A percentile compares a stretch with the other conserved stretches of the same genome.
Conservation (phyloP, 441 rosid species). For the Cnidoscolus chayamansa region DNA sequence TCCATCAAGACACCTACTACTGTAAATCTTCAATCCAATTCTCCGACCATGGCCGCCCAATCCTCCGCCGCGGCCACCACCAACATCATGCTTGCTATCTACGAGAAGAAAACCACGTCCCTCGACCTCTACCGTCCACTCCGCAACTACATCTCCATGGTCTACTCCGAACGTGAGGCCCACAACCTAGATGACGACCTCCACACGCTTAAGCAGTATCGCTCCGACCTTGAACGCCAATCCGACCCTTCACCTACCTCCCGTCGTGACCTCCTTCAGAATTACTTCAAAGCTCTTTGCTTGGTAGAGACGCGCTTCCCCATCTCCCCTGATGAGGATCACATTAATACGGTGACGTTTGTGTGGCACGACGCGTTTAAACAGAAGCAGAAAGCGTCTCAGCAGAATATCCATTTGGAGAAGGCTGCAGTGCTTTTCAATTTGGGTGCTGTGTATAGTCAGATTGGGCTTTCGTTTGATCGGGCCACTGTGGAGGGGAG, state of each 20-base stretch:
- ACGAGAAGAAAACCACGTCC: slow-evolving; percentile 78
- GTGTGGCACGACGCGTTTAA: slow-evolving; percentile 88
- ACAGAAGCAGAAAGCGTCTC: slow-evolving; percentile 73
- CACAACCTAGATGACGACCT: slow-evolving; percentile 91
- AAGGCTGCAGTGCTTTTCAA: slow-evolving; percentile 88
- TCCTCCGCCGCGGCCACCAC: slow-evolving; percentile 43
- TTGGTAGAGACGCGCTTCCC: slow-evolving; percentile 95
- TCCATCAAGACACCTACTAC: not conserved
- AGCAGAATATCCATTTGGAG: slow-evolving; percentile 87
- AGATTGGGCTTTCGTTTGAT: slow-evolving; percentile 76
- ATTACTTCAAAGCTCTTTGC: slow-evolving; percentile 71
- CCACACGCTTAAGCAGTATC: slow-evolving; percentile 58
- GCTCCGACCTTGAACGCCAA: slow-evolving; percentile 75
- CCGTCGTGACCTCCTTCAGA: slow-evolving; percentile 74
- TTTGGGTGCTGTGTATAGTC: slow-evolving; percentile 76
- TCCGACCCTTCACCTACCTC: slow-evolving; percentile 66
- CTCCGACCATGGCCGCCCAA: slow-evolving; percentile 36
- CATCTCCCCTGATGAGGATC: slow-evolving; percentile 76
- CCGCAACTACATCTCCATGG: slow-evolving; percentile 67
- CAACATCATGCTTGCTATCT: slow-evolving; percentile 86
- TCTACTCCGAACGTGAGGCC: slow-evolving; percentile 95
- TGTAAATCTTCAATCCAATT: not conserved
- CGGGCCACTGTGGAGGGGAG: slow-evolving; percentile 80
- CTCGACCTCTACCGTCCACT: slow-evolving; percentile 90
- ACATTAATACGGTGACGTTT: slow-evolving; percentile 74